phyloP scores from a whole-genome alignment of 305 asterid species.

The Solanum hybrid region DNA sequence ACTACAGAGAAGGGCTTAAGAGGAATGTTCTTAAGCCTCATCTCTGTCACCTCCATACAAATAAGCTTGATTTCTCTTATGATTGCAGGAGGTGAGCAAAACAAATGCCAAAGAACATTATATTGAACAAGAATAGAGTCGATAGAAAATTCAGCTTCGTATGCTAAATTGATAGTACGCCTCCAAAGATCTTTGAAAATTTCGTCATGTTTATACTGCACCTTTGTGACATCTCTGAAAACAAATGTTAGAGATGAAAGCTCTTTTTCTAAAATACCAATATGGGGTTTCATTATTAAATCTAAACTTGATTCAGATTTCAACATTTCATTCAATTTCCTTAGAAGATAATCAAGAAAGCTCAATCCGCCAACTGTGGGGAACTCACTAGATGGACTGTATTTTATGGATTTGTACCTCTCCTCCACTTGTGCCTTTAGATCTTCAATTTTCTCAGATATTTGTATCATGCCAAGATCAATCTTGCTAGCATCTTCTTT shows the following conservation, averaged over 20 bases:
- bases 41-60: not conserved
- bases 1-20: not conserved
- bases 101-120: not conserved
- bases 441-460: not conserved
- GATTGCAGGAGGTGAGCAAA: not conserved
- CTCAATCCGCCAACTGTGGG: not conserved
- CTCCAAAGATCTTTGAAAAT: no score
- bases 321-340: not conserved
- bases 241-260: no score
- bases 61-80: not conserved
- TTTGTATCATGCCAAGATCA: not conserved
- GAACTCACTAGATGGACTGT: not conserved
- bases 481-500: not conserved
- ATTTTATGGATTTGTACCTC: not conserved
- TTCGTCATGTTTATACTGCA: not conserved
- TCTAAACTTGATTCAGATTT: not conserved
- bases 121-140: not conserved
- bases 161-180: not conserved
- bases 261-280: no score
- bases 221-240: not conserved
- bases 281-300: not conserved
- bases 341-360: not conserved
- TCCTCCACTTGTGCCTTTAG: not conserved
- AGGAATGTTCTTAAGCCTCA: not conserved
- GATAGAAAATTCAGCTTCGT: fast-evolving